A percentile compares a stretch with the other conserved stretches of the same genome.
Evolutionary conservation across 1,284 basidiomycete species (phyloP).

Genomic region (Moesziomyces aphidis): DNA sequence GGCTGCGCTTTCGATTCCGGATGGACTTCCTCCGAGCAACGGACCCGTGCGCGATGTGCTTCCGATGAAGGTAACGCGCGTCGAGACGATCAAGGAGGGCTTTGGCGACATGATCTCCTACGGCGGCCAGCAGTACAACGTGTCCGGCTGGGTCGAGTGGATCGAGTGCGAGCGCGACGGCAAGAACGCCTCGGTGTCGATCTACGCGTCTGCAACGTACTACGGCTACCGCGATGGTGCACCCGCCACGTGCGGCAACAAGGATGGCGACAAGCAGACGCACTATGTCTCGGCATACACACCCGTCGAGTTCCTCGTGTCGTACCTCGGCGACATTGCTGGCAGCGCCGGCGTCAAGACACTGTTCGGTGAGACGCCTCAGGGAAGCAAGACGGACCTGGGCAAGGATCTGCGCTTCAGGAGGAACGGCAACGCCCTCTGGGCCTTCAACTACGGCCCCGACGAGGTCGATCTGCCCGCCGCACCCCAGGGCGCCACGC

Average conservation of each 20-base stretch:
- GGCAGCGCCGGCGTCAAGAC: conserved; percentile 30
- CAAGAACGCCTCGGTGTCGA: conserved; percentile 27
- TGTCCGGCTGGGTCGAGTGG: conserved; percentile 51
- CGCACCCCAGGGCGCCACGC: conserved; percentile 25
- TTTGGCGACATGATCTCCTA: conserved; percentile 45
- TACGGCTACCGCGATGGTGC: conserved; percentile 43
- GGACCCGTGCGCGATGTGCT: conserved; percentile 39
- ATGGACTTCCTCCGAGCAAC: conserved; percentile 42
- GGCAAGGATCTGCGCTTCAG: conserved; percentile 41
- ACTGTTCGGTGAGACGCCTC: conserved; percentile 18
- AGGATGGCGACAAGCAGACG: conserved; percentile 30
- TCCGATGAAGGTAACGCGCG: conserved; percentile 43
- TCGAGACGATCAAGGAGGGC: conserved; percentile 42
- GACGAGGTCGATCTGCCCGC: conserved; percentile 32
- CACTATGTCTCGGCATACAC: conserved; percentile 52
- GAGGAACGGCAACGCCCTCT: conserved; percentile 44
- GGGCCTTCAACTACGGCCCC: conserved; percentile 52
- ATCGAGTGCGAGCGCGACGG: conserved; percentile 48
- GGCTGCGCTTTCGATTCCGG: conserved; percentile 41
- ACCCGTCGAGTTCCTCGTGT: conserved; percentile 34
- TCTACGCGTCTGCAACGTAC: conserved; percentile 26
- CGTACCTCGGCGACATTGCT: conserved; percentile 34
- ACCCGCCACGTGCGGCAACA: conserved; percentile 41
- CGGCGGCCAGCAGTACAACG: conserved; percentile 35
- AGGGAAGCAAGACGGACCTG: conserved; percentile 24